These are phyloP conservation scores for Celoporthe dispersa DNA, from an alignment of 2,329 filamentous ascomycete species.

Conservation along the genomic window DNA sequence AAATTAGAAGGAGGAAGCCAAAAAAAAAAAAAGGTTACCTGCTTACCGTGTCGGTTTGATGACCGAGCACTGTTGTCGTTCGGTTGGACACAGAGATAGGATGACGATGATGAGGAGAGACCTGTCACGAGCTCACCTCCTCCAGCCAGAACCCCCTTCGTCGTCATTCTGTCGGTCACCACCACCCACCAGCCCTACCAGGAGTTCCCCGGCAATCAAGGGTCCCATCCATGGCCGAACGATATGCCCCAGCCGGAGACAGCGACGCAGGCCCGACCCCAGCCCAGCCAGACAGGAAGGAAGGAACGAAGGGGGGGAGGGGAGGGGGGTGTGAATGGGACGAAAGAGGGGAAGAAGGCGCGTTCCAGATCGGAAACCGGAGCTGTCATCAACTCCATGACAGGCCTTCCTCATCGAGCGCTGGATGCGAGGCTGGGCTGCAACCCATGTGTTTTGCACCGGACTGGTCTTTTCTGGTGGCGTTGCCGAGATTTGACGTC, in stretches of 20 bases:
- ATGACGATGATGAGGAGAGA: not conserved
- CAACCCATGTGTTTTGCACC: not conserved
- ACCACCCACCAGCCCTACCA: no score
- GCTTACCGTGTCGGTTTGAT: not conserved
- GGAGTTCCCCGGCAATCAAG: no score
- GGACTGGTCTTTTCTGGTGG: not conserved
- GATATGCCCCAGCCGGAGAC: not conserved
- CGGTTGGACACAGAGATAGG: no score
- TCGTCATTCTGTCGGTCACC: not conserved
- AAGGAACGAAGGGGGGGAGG: no score
- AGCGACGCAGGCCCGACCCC: not conserved
- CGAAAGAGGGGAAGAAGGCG: not conserved
- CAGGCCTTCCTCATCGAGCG: not conserved
- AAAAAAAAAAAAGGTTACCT: not conserved
- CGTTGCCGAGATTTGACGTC: slow-evolving; percentile 9
- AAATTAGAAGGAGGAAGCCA: not conserved
- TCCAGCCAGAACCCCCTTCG: not conserved
- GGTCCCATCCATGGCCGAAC: no score
- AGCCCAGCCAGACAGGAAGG: not conserved
- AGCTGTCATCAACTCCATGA: slow-evolving; percentile 10
- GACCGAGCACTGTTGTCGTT: not conserved
- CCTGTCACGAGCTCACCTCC: not conserved
- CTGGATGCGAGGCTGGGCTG: not conserved
- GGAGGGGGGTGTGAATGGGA: not conserved
- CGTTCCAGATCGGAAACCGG: slow-evolving; percentile 5